A percentile compares a stretch with the other conserved stretches of the same genome.
Evolutionary conservation across 2,329 filamentous ascomycete species (phyloP).

Genomic region (Botrytis deweyae): DNA sequence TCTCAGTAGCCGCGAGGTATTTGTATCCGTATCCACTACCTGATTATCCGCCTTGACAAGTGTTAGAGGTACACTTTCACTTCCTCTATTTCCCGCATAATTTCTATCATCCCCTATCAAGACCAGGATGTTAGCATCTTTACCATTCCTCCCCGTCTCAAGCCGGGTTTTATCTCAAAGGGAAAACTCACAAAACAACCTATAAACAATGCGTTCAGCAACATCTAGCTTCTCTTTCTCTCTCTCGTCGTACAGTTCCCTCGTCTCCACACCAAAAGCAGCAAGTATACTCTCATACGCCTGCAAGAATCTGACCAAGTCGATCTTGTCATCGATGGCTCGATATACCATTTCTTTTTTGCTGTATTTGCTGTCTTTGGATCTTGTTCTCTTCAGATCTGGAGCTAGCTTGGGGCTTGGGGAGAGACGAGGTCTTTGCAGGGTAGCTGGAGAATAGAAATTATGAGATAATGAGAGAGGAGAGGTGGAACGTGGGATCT

Average conservation of each 20-base stretch:
- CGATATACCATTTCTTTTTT: slow-evolving; percentile 13
- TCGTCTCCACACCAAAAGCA: not conserved
- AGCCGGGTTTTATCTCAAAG: accelerated
- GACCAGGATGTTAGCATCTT: not conserved
- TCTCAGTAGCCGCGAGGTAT: not conserved
- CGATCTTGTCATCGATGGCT: slow-evolving; percentile 9
- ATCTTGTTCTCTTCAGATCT: accelerated
- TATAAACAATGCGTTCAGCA: not conserved
- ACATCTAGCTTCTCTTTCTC: not conserved
- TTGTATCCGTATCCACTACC: no score
- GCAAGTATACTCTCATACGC: slow-evolving; percentile 10
- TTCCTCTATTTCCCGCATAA: not conserved
- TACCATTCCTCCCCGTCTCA: no score
- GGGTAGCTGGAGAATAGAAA: not conserved
- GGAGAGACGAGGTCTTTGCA: not conserved
- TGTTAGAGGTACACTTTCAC: not conserved
- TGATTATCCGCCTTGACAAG: not conserved
- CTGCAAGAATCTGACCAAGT: slow-evolving; percentile 11
- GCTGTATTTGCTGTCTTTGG: not conserved
- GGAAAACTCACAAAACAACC: slow-evolving; percentile 6
- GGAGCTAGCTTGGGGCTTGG: no score
- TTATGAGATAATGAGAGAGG: not conserved
- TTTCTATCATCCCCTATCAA: not conserved
- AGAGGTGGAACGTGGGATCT: not conserved
- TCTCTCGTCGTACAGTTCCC: not conserved